A percentile compares a stretch with the other conserved stretches of the same genome.
phyloP scores from a whole-genome alignment of 306 rosid species.

The Trifolium repens region DNA sequence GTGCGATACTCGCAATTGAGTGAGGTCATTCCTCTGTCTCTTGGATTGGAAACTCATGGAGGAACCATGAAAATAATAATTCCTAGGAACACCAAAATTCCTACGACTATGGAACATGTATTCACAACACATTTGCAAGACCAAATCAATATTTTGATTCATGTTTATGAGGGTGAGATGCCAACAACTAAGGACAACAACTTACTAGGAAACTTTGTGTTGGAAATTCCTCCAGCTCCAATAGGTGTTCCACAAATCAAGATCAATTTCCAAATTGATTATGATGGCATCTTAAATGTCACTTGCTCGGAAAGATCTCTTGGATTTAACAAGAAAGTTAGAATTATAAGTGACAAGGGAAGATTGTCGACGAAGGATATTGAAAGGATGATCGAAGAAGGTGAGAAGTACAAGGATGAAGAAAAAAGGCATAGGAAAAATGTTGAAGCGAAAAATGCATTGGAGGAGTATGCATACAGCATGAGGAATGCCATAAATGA shows the following conservation, averaged over 20 bases:
- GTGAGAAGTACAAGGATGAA: background rate
- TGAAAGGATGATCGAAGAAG: background rate
- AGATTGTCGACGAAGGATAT: background rate
- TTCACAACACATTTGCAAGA: background rate
- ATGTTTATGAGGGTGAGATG: background rate
- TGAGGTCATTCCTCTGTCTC: background rate
- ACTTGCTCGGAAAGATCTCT: background rate
- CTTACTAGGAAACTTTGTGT: background rate
- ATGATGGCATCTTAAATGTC: background rate
- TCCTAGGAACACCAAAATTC: background rate
- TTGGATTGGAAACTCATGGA: background rate
- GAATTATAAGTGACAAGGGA: background rate
- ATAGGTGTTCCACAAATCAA: background rate
- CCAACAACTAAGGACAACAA: background rate
- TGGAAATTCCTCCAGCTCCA: background rate
- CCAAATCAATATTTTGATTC: background rate
- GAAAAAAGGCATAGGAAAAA: background rate
- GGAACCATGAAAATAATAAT: background rate
- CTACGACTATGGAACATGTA: background rate
- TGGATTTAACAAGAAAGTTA: background rate
- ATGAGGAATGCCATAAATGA: slow-evolving; percentile 69
- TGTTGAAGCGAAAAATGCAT: slow-evolving; percentile 44
- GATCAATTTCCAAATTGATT: background rate
- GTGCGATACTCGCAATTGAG: background rate
- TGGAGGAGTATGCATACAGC: slow-evolving; percentile 71